Evolutionary conservation across 495 filamentous ascomycete species (phyloP).

Genomic region (Hypoxylon lienhwacheense): DNA sequence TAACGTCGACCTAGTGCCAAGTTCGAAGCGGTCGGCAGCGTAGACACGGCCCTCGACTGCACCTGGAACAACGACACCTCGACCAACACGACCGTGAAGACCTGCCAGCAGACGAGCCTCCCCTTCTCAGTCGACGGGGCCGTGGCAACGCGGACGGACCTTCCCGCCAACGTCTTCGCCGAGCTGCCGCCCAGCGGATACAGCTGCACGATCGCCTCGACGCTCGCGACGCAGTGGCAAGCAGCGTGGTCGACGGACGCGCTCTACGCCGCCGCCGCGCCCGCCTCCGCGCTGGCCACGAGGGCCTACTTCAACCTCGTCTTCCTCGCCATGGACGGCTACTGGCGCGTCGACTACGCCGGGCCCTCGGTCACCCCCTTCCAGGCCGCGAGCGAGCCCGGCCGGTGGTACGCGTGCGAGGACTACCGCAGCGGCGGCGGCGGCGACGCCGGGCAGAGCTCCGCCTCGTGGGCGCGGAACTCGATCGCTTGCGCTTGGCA

Average conservation of each 20-base stretch:
- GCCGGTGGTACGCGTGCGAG: conserved; percentile 21
- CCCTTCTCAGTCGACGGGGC: conserved; percentile 10
- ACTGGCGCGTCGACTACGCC: conserved; percentile 3
- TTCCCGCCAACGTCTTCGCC: conserved; percentile 9
- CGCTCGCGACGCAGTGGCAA: conserved; percentile 34
- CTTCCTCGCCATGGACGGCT: conserved; percentile 17
- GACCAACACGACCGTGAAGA: conserved; percentile 5
- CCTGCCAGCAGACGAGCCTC: conserved; percentile 10
- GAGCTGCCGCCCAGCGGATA: conserved; percentile 18
- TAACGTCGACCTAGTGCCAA: conserved; percentile 14
- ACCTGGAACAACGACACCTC: conserved; percentile 18
- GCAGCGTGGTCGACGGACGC: conserved; percentile 1
- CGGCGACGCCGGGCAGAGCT: not conserved
- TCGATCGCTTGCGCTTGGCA: conserved; percentile 26
- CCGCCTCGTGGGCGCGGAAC: conserved; percentile 12
- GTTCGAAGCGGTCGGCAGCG: conserved; percentile 8
- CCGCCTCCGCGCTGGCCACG: conserved; percentile 3
- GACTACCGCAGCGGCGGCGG: no score
- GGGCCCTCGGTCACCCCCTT: conserved; percentile 13
- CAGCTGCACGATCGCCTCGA: conserved; percentile 35
- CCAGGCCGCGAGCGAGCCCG: conserved; percentile 15
- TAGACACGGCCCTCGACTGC: conserved; percentile 12
- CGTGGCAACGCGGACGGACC: conserved; percentile 8
- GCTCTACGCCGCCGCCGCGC: conserved; percentile 7
- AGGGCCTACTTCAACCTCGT: not conserved